These are phyloP conservation scores for Staphylotrichum tortipilum DNA, from an alignment of 495 filamentous ascomycete genomes.

Conservation along the genomic window DNA sequence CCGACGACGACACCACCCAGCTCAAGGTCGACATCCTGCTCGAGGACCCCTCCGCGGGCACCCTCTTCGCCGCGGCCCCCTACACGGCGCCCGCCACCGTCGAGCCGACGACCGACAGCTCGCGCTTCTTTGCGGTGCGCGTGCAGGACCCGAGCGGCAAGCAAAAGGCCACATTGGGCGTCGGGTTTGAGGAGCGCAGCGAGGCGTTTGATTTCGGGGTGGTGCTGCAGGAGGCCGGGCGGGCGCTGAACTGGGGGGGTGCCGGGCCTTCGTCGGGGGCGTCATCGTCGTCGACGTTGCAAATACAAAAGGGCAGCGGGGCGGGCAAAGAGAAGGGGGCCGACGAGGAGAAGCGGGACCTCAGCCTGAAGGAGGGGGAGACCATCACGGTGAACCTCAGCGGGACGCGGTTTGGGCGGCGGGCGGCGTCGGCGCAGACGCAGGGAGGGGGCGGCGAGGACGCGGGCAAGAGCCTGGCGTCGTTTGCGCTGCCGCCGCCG, in stretches of 20 bases:
- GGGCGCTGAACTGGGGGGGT: constrained; percentile 40
- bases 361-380: constrained; percentile 74
- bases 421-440: constrained; percentile 15
- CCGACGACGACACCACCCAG: constrained; percentile 21
- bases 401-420: constrained; percentile 38
- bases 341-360: constrained; percentile 56
- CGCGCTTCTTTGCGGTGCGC: constrained; percentile 71
- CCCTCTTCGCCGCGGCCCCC: constrained; percentile 71
- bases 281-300: neutral
- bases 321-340: constrained; percentile 23
- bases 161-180: constrained; percentile 65
- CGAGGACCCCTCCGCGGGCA: constrained; percentile 59
- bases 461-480: constrained; percentile 20
- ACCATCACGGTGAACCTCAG: constrained; percentile 74
- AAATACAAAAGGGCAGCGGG: constrained; percentile 8
- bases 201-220: constrained; percentile 78
- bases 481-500: constrained; percentile 48
- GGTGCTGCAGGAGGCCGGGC: constrained; percentile 63
- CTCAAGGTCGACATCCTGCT: constrained; percentile 65
- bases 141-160: constrained; percentile 60
- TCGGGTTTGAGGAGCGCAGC: constrained; percentile 76
- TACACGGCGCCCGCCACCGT: constrained; percentile 53
- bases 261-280: neutral
- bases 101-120: constrained; percentile 63
- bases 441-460: constrained; percentile 7